Base-by-base conservation (phyloP, 805 yeast species). In the Sporopachydermia quercuum region DNA sequence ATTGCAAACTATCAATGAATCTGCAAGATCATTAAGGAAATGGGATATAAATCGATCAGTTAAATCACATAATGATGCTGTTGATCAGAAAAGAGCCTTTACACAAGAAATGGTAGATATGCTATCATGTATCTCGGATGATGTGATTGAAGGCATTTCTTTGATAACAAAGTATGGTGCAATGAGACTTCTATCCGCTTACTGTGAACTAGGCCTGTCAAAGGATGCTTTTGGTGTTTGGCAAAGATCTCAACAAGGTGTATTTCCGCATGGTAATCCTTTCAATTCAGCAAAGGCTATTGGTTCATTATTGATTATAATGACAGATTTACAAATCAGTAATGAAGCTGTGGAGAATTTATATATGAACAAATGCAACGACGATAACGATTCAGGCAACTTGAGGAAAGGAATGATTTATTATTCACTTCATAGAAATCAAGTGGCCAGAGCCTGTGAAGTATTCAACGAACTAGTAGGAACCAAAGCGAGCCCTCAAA, bases 361-460 rank as follows among this genome's bases (percentile, higher is more conserved):
- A 30, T 62, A 61, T 45, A 64, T 61, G 41, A 39, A 40, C 15
- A 33, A 35, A 11, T 27, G 16, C 15, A 16, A 18, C 8, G 42
- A 37, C 5, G 45, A 42, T 16, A 19, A 17, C 15, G 27, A 34
- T 35, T 35, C 43, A 19, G 33, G 44, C 34, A 72, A 73, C 39
- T 65, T 83, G 41, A 66, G 73, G 38, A 73, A 74, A 36, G 80
- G 87, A 39, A 75, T 83, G 73, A 80, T 85, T 41, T 71, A 78
- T 53, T 79, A 82, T 16, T 74, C 85, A 43, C 61, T 84, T 18
- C 62, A 68, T 36, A 78, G 78, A 19, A 74, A 75, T 39, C 78
- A 76, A 50, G 73, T 74, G 43, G 63, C 74, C 35, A 68, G 73
- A 48, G 93, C 87, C 3, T 62, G 83, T 44, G 70, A 69, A 42